Evolutionary conservation across 257 asterid species (phyloP).

Genomic region (Plantago major): DNA sequence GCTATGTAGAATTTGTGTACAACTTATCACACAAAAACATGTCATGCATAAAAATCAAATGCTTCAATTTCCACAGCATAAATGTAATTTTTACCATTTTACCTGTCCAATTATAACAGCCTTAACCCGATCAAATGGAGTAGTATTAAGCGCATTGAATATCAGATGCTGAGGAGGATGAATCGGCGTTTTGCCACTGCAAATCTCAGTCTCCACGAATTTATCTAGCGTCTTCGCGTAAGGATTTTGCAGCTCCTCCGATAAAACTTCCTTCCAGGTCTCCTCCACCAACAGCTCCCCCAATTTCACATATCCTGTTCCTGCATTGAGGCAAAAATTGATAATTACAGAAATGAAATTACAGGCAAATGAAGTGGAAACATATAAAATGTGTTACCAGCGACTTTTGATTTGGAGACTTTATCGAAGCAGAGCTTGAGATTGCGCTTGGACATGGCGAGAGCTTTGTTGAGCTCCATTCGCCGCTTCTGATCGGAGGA

Average conservation of each 20-base stretch:
- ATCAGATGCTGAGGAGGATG: slow-evolving; percentile 87
- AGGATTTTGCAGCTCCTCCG: slow-evolving; percentile 74
- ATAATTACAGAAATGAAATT: slow-evolving; percentile 10
- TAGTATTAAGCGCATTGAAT: slow-evolving; percentile 81
- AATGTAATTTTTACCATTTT: slow-evolving; percentile 5
- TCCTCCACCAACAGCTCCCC: slow-evolving; percentile 76
- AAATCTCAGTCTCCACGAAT: slow-evolving; percentile 62
- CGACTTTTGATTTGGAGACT: slow-evolving; percentile 40
- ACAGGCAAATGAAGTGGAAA: not conserved
- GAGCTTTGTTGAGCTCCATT: slow-evolving; percentile 68
- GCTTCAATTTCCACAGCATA: not conserved
- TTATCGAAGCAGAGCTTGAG: slow-evolving; percentile 59
- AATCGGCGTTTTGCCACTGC: slow-evolving; percentile 46
- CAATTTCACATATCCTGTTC: slow-evolving; percentile 48
- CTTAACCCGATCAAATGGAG: slow-evolving; percentile 69
- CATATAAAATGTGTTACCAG: slow-evolving; percentile 24
- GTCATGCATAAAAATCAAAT: no score
- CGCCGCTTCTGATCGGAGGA: slow-evolving; percentile 57
- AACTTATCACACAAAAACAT: no score
- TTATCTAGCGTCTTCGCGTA: slow-evolving; percentile 53
- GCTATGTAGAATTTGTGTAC: no score
- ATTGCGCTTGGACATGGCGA: slow-evolving; percentile 67
- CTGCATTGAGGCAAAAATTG: slow-evolving; percentile 19
- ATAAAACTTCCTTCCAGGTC: slow-evolving; percentile 65
- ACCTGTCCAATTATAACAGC: slow-evolving; percentile 97